A percentile compares a stretch with the other conserved stretches of the same genome.
Conservation (phyloP, 257 asterid species). For the Fraxinus quadrangulata region DNA sequence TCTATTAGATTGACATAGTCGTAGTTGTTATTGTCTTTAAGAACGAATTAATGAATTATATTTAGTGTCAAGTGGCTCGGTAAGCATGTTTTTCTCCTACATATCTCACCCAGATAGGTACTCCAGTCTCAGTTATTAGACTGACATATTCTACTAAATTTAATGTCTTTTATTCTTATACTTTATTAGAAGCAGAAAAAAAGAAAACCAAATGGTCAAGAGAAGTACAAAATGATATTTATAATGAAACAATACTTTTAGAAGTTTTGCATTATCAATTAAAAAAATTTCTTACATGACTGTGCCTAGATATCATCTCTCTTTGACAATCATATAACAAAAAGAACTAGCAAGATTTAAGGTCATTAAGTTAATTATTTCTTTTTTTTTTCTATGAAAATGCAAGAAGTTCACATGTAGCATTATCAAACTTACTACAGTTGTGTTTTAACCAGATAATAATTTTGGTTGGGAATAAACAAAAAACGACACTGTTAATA, state of each 20-base stretch:
- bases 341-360: background rate
- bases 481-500: slow-evolving; percentile 26
- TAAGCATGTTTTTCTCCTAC: background rate
- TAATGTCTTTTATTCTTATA: background rate
- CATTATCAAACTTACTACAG: background rate
- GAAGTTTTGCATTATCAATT: no score
- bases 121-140: background rate
- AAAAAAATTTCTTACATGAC: no score
- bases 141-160: background rate
- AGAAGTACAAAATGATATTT: background rate
- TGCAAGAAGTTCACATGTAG: background rate
- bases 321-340: background rate
- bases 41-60: no score
- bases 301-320: background rate
- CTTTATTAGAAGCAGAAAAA: background rate
- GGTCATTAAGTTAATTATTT: background rate
- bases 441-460: background rate
- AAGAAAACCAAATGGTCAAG: background rate
- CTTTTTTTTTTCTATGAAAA: background rate
- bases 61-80: background rate
- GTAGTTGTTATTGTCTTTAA: background rate
- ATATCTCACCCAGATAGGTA: background rate
- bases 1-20: background rate
- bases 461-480: background rate
- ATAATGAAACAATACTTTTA: no score